Conservation (phyloP, 108 stramenopile species). For the Skeletonema potamos region DNA sequence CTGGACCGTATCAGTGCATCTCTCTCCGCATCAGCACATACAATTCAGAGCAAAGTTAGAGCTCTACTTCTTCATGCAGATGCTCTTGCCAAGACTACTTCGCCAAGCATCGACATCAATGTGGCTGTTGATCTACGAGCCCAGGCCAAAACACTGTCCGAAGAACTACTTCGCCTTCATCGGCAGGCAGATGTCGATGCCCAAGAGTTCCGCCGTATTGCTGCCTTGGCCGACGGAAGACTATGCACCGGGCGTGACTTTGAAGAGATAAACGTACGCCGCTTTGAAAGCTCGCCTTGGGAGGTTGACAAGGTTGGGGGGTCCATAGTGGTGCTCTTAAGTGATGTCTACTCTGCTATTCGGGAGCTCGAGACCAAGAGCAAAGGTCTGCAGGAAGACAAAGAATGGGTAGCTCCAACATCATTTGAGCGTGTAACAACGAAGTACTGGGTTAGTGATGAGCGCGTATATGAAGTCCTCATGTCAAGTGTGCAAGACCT, state of each 20-base stretch:
- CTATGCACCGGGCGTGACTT: neutral
- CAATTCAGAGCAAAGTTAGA: conserved; percentile 1
- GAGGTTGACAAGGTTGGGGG: neutral
- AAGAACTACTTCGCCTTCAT: neutral
- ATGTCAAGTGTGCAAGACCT: conserved; percentile 17
- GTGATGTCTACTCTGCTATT: conserved; percentile 15
- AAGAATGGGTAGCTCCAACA: conserved; percentile 16
- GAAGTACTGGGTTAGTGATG: conserved; percentile 44
- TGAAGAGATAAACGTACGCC: neutral
- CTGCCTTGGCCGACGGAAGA: neutral
- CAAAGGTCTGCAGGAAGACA: neutral
- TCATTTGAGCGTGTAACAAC: conserved; percentile 34
- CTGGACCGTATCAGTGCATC: neutral
- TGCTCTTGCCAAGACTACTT: neutral
- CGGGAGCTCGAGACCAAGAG: conserved; percentile 2
- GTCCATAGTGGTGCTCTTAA: conserved; percentile 4
- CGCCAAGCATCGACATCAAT: neutral
- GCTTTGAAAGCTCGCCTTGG: conserved; percentile 2
- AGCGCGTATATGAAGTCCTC: conserved; percentile 26
- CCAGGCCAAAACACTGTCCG: neutral
- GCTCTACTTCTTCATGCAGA: conserved; percentile 1
- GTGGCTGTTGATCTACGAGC: neutral
- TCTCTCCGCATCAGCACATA: neutral
- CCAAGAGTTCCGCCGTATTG: neutral
- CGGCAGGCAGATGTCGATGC: neutral